Percentiles rank a stretch among this genome's conserved stretches.
Evolutionary conservation across 1,284 basidiomycete species (phyloP).

Genomic region (Puccinia novopanici): DNA sequence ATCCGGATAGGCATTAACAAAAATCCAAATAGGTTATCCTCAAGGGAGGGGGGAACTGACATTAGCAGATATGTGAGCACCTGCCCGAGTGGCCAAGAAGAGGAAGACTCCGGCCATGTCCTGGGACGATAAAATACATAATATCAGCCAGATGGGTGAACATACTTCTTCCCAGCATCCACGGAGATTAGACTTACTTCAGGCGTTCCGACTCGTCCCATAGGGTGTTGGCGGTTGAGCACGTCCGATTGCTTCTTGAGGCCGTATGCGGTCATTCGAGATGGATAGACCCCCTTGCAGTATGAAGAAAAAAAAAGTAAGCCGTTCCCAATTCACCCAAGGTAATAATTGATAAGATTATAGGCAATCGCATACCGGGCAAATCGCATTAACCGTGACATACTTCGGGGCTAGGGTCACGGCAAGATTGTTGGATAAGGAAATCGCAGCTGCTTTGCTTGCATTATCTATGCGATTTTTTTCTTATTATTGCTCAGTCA

Average conservation of each 20-base stretch:
- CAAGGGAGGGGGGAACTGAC: constrained; percentile 6
- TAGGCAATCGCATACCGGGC: constrained; percentile 53
- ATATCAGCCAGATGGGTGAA: neutral
- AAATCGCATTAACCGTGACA: constrained; percentile 59
- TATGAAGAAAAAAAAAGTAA: neutral
- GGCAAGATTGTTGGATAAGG: constrained; percentile 58
- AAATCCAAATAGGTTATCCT: too few species aligned
- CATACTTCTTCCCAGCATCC: neutral
- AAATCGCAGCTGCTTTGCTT: constrained; percentile 59
- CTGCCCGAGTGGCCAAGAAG: constrained; percentile 42
- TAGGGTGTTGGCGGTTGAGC: constrained; percentile 34
- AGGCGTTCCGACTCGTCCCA: constrained; percentile 49
- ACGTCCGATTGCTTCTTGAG: constrained; percentile 30
- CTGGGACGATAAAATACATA: neutral
- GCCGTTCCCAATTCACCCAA: too few species aligned
- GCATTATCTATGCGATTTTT: constrained; percentile 54
- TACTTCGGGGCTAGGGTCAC: constrained; percentile 57
- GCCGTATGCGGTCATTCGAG: constrained; percentile 50
- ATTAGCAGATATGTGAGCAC: constrained; percentile 44
- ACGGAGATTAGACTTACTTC: constrained; percentile 19
- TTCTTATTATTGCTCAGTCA: neutral
- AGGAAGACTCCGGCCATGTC: constrained; percentile 49
- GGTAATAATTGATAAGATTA: too few species aligned
- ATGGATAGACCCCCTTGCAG: constrained; percentile 49
- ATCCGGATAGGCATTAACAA: neutral